Base-by-base conservation (phyloP, 1,284 basidiomycete genomes). In the Schizophyllum commune region DNA sequence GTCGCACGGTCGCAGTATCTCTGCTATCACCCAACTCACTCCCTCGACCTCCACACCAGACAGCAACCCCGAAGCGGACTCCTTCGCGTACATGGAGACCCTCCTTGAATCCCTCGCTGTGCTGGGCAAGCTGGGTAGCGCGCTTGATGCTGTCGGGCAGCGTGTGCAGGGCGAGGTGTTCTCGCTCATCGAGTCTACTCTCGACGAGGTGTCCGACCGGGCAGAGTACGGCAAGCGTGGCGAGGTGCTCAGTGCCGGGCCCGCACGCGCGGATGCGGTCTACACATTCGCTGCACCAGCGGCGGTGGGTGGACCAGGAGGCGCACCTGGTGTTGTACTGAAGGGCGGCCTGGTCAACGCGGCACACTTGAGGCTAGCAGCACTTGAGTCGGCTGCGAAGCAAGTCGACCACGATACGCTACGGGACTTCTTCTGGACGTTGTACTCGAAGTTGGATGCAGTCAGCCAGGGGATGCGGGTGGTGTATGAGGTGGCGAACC, bases 381-480 rank as follows among this genome's bases (percentile, higher is more conserved):
- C 91, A 6, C 74, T 95, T 65, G 91, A 95, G 68, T 86, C 86
- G 4, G 85, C 85, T 32, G 83, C 83, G 6, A 91, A 90, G 67
- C 82, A 86, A 57, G 75, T 83, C 47, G 89, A 97, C 71, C 88
- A 93, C 64, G 91, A 96, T 68, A 86, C 91, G n/a, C 73, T 98
- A 59, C 83, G 82, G 63, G 97, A 99, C 74, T 80, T 99, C 47
- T 98, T 99, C 74, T 99, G 96, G 96, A 98, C 97, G 4, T 73
- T 98, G 17, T 99, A 94, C 72, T 97, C 95, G 5, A 99, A 99
- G 74, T 74, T 99, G 59, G 90, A 96, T 68, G 97, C 97, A 20
- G 91, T 98, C n/a, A 82, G 92, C 39, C 96, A 99, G 73, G 93
- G 95, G 8, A 80, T 98, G 66, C 80, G 96, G 56, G 91, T 98